These are phyloP conservation scores for Kluyveromyces marxianus DNA, from an alignment of 1,139 yeast species.

Conservation along the genomic window DNA sequence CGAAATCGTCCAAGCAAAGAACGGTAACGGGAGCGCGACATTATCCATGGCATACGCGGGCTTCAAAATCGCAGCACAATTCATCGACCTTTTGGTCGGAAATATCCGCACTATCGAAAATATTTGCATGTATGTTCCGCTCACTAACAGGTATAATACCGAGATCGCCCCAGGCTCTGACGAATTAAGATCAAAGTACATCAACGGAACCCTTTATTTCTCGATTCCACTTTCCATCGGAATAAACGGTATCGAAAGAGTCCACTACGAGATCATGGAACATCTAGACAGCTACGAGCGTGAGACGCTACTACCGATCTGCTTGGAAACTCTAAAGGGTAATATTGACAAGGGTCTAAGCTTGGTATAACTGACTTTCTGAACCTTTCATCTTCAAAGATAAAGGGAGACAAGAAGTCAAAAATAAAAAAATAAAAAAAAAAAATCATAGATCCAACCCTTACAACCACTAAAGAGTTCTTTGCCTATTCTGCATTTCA, in stretches of 20 bases:
- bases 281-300: slow-evolving; percentile 47
- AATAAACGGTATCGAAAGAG: slow-evolving; percentile 47
- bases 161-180: slow-evolving; percentile 33
- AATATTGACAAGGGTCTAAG: slow-evolving; percentile 17
- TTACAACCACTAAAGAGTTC: background rate
- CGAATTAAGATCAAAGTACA: slow-evolving; percentile 13
- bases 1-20: slow-evolving; percentile 92
- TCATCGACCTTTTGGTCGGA: slow-evolving; percentile 43
- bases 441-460: too few species aligned
- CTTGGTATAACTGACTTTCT: background rate
- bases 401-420: too few species aligned
- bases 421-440: too few species aligned
- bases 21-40: slow-evolving; percentile 92
- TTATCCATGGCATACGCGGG: slow-evolving; percentile 97
- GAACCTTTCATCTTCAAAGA: slow-evolving; percentile 2
- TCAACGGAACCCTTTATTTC: slow-evolving; percentile 45
- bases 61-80: slow-evolving; percentile 62
- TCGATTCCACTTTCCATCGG: slow-evolving; percentile 56
- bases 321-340: slow-evolving; percentile 18
- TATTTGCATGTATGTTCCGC: slow-evolving; percentile 20
- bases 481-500: too few species aligned
- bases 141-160: slow-evolving; percentile 24
- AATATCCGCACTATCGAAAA: slow-evolving; percentile 11
- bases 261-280: slow-evolving; percentile 45
- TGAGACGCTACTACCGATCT: slow-evolving; percentile 20